Conservation (phyloP, 331 rosid species). For the Spiraea crenata region DNA sequence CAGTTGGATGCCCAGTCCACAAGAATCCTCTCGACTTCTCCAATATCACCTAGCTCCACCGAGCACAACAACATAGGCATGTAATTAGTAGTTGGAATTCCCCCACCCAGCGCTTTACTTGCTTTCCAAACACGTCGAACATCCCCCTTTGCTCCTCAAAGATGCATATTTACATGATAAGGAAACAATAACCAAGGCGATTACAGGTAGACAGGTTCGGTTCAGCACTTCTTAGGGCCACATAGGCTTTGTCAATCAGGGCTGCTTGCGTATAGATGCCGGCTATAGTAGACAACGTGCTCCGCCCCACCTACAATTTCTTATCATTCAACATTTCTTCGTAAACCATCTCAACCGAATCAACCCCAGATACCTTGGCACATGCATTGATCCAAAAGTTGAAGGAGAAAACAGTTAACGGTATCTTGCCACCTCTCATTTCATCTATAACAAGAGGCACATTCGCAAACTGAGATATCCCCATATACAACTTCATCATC, state of each 20-base stretch:
- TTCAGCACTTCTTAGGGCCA: slow-evolving; percentile 57
- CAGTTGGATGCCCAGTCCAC: slow-evolving; percentile 65
- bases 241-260: slow-evolving; percentile 47
- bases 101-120: slow-evolving; percentile 58
- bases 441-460: slow-evolving; percentile 59
- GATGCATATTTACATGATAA: slow-evolving; percentile 61
- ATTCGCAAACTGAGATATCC: slow-evolving; percentile 52
- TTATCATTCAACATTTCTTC: slow-evolving; percentile 59
- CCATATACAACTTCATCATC: slow-evolving; percentile 85
- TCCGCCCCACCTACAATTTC: slow-evolving; percentile 77
- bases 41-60: slow-evolving; percentile 63
- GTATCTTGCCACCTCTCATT: slow-evolving; percentile 66
- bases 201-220: slow-evolving; percentile 48
- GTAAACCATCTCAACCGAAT: slow-evolving; percentile 51
- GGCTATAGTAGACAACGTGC: slow-evolving; percentile 76
- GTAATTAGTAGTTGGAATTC: slow-evolving; percentile 68
- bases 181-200: slow-evolving; percentile 74
- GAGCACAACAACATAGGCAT: slow-evolving; percentile 59
- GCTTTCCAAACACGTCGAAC: slow-evolving; percentile 69
- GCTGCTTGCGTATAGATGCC: slow-evolving; percentile 56
- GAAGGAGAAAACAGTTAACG: slow-evolving; percentile 65
- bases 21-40: slow-evolving; percentile 58
- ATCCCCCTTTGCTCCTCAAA: slow-evolving; percentile 58
- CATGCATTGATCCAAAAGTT: slow-evolving; percentile 81
- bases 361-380: slow-evolving; percentile 43